Conservation (phyloP, 2,329 filamentous ascomycete genomes). For the Alternaria sp. region DNA sequence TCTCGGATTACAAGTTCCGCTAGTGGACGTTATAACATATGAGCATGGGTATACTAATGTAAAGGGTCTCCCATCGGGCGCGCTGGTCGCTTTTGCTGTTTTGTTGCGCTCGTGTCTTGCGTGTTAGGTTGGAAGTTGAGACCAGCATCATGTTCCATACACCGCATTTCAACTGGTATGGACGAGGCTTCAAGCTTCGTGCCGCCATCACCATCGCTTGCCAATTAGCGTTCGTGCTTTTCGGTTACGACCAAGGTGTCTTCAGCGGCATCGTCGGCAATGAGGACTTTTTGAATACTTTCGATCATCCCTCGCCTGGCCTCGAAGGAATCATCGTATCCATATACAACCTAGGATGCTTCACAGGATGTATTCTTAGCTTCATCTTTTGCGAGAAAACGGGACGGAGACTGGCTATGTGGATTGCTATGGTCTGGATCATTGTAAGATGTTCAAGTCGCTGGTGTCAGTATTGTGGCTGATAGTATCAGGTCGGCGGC, state of each 20-base stretch:
- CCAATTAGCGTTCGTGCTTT: slow-evolving; percentile 43
- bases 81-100: not conserved
- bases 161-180: slow-evolving; percentile 39
- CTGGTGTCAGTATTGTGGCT: not conserved
- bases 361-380: slow-evolving; percentile 49
- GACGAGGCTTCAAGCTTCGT: slow-evolving; percentile 37
- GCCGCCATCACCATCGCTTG: slow-evolving; percentile 42
- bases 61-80: not conserved
- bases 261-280: slow-evolving; percentile 55
- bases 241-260: slow-evolving; percentile 51
- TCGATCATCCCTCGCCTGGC: slow-evolving; percentile 48
- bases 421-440: slow-evolving; percentile 55
- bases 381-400: slow-evolving; percentile 51
- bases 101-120: not conserved
- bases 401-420: slow-evolving; percentile 50
- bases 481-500: slow-evolving; percentile 41
- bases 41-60: not conserved
- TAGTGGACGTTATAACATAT: not conserved
- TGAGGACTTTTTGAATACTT: slow-evolving; percentile 50
- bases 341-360: slow-evolving; percentile 53
- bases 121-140: not conserved
- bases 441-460: slow-evolving; percentile 27
- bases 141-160: slow-evolving; percentile 27
- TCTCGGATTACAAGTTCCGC: not conserved
- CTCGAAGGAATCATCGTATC: slow-evolving; percentile 55